Percentiles rank a stretch among this genome's conserved stretches.
Conservation (phyloP, 345 rosid genomes). For the Hypericum androsaemum region DNA sequence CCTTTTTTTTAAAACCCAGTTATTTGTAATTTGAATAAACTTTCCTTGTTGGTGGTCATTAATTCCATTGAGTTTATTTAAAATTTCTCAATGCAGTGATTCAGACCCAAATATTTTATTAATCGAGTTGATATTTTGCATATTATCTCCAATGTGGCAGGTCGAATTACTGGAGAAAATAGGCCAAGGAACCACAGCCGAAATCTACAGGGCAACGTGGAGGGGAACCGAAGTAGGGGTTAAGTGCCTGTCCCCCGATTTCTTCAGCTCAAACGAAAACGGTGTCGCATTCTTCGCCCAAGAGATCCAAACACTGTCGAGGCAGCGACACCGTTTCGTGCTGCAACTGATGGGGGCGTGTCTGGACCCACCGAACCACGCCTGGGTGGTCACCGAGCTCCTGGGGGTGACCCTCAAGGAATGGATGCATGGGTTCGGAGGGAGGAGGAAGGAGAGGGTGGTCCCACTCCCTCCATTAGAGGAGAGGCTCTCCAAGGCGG, state of each 20-base stretch:
- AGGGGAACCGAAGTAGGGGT: constrained; percentile 54
- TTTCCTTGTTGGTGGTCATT: too few species aligned
- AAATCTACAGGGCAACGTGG: constrained; percentile 41
- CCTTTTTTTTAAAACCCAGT: too few species aligned
- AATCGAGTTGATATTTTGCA: too few species aligned
- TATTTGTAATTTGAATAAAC: too few species aligned
- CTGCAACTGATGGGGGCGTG: constrained; percentile 53
- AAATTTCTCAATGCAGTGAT: too few species aligned
- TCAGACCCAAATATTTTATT: too few species aligned
- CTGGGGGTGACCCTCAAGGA: constrained; percentile 39
- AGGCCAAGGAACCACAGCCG: constrained; percentile 46
- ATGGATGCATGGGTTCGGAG: constrained; percentile 45
- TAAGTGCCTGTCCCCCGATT: constrained; percentile 40
- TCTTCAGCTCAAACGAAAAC: constrained; percentile 28
- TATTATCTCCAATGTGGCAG: constrained; percentile 12
- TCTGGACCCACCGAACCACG: constrained; percentile 37
- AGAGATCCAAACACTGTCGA: constrained; percentile 42
- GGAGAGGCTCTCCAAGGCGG: constrained; percentile 29
- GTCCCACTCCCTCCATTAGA: constrained; percentile 34
- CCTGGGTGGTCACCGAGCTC: constrained; percentile 47
- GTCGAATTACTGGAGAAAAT: constrained; percentile 32
- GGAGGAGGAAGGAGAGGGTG: constrained; percentile 19
- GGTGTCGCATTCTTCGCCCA: constrained; percentile 33
- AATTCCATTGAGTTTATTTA: too few species aligned
- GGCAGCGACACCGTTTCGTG: constrained; percentile 44